These are phyloP conservation scores for Centaurea solstitialis DNA, from an alignment of 129 eudicot species.

Conservation along the genomic window DNA sequence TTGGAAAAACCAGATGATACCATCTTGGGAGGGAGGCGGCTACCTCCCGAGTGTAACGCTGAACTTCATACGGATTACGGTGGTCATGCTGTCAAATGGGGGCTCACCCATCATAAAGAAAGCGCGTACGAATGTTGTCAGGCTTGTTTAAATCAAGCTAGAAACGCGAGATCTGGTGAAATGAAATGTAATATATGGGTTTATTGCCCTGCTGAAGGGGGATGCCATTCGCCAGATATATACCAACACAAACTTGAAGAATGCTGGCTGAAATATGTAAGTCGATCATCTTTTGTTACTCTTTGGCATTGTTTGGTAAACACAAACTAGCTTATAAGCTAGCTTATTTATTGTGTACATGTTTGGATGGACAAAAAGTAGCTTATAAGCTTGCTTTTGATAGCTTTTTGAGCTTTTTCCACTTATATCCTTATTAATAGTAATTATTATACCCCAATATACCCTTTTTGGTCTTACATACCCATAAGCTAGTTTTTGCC, in stretches of 20 bases:
- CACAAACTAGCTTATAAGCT: too few relatives aligned
- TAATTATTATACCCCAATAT: too few relatives aligned
- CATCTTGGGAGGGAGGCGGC: constrained; percentile 63
- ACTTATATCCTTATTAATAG: too few relatives aligned
- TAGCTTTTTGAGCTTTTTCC: too few relatives aligned
- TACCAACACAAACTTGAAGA: constrained; percentile 81
- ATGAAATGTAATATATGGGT: constrained; percentile 94
- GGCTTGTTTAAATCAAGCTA: constrained; percentile 91
- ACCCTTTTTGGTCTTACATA: too few relatives aligned
- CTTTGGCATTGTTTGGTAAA: too few relatives aligned
- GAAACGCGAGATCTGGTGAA: constrained; percentile 57
- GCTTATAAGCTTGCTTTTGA: too few relatives aligned
- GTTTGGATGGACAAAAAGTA: too few relatives aligned
- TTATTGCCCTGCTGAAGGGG: constrained; percentile 80
- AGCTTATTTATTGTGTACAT: too few relatives aligned
- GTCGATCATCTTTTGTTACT: constrained; percentile 16
- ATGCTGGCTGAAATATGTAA: constrained; percentile 98
- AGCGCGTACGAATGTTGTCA: constrained; percentile 94
- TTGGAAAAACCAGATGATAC: constrained; percentile 39
- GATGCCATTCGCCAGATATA: constrained; percentile 93
- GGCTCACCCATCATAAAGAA: constrained; percentile 86
- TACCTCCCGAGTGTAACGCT: constrained; percentile 80
- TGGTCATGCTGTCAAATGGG: constrained; percentile 96
- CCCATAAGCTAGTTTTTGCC: too few relatives aligned
- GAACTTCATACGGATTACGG: constrained; percentile 89